Percentiles rank a stretch among this genome's conserved stretches.
Conservation (phyloP, 2,329 filamentous ascomycete species). For the Mycosphaerella sp. region DNA sequence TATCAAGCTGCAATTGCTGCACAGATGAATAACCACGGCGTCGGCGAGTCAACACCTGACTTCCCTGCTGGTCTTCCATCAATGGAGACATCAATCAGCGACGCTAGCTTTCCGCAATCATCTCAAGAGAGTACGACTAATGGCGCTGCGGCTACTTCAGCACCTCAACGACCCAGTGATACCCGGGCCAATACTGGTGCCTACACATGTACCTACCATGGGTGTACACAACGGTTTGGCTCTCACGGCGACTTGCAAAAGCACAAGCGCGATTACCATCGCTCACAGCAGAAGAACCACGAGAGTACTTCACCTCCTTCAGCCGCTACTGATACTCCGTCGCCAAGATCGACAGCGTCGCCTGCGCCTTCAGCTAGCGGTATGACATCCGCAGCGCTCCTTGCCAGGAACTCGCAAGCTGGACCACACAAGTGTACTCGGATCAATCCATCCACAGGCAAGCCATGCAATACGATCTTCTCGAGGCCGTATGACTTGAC, state of each 20-base stretch:
- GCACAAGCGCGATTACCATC: slow-evolving; percentile 90
- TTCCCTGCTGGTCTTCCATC: slow-evolving; percentile 55
- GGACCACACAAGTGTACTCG: slow-evolving; percentile 90
- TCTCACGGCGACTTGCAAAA: slow-evolving; percentile 81
- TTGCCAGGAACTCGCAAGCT: slow-evolving; percentile 73
- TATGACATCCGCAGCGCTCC: slow-evolving; percentile 50
- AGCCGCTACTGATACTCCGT: slow-evolving; percentile 35
- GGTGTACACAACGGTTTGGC: slow-evolving; percentile 82
- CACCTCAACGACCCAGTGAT: slow-evolving; percentile 51
- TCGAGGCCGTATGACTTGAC: slow-evolving; percentile 95
- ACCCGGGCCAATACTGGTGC: slow-evolving; percentile 74
- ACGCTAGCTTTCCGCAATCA: slow-evolving; percentile 42
- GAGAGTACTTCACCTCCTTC: slow-evolving; percentile 28
- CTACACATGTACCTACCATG: slow-evolving; percentile 94
- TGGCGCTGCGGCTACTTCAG: slow-evolving; percentile 23
- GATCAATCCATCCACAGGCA: slow-evolving; percentile 90
- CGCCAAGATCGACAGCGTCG: slow-evolving; percentile 30
- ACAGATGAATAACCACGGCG: slow-evolving; percentile 28
- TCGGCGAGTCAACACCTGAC: slow-evolving; percentile 44
- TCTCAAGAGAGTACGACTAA: slow-evolving; percentile 36
- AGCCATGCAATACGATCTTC: slow-evolving; percentile 90
- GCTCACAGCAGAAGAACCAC: slow-evolving; percentile 53
- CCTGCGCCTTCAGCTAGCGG: slow-evolving; percentile 31
- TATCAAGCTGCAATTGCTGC: slow-evolving; percentile 27
- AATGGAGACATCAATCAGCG: slow-evolving; percentile 57